Base-by-base conservation (phyloP, 2,329 filamentous ascomycete species). In the Seiridium unicorne region DNA sequence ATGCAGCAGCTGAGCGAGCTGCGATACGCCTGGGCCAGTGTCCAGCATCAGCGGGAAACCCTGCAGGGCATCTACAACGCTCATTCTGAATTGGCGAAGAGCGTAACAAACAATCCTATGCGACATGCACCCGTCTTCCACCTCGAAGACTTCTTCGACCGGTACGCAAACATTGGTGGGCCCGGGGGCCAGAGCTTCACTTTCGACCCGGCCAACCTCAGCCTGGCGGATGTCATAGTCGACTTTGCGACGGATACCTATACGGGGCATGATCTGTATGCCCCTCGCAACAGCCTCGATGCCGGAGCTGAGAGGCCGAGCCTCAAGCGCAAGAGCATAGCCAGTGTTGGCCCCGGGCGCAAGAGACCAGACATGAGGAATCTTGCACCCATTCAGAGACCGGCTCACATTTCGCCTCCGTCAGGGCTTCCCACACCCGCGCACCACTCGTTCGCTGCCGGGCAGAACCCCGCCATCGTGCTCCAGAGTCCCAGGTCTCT, bases 121-220 rank as follows among this genome's bases (percentile, higher is more conserved):
- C 77, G 90, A 8, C 92, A 92, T 65, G 88, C 88, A 0, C 89
- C 91, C 0, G 89, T 91, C 1, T 94, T 95, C 68, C 91, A 95
- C 62, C 83, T 93, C 11, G 92, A 95, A 64, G 91, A 95, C 70
- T 96, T 96, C 73, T 93, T 95, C 66, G 91, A 95, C 66, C 83
- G 92, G 35, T 96, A 96, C 61, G 75, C 78, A 0, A 84, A 82
- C 60, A 79, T 87, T 49, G 79, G 80, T 1, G 80, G 82, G 0
- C 77, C 78, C 26, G 87, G 86, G 0, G 89, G 87, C 1, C 81
- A 86, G 60, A 79, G 82, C 0, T 84, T 81, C 64, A 78, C 74
- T 4, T 91, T 95, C 58, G 91, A 95, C 67, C 86, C 89, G 1
- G 87, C 90, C 1, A 90, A 93, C 68, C 79, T 94, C 44, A 89